Conservation (phyloP, 495 filamentous ascomycete species). For the Lasiosphaeria ovina region DNA sequence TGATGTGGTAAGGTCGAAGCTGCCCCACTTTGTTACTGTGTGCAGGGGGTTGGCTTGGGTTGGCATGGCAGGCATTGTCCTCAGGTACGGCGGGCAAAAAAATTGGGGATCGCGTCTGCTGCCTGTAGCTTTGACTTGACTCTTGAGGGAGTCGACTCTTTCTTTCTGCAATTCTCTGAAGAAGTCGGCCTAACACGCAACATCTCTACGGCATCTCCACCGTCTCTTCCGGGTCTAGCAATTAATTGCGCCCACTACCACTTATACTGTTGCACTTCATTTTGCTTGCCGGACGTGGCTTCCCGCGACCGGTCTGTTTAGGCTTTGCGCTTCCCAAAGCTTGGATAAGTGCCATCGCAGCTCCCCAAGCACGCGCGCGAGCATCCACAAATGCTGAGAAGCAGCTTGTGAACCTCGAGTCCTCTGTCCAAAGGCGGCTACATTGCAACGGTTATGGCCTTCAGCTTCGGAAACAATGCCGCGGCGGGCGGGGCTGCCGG, state of each 20-base stretch:
- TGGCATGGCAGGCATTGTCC: not conserved
- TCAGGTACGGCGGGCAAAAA: slow-evolving; percentile 18
- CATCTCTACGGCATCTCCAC: not conserved
- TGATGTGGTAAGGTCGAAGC: slow-evolving; percentile 9
- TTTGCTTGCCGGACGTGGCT: not conserved
- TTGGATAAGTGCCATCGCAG: too few relatives aligned
- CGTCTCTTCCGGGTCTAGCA: too few relatives aligned
- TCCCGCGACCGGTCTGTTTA: not conserved
- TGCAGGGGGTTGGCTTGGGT: slow-evolving; percentile 14
- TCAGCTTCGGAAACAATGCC: slow-evolving; percentile 50
- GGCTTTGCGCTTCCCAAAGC: not conserved
- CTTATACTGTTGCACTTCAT: not conserved
- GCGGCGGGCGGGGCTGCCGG: slow-evolving; percentile 27
- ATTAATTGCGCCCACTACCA: not conserved
- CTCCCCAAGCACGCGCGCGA: not conserved
- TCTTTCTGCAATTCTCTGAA: not conserved
- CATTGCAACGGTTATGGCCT: slow-evolving; percentile 59
- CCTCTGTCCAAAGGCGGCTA: slow-evolving; percentile 28
- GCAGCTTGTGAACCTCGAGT: slow-evolving; percentile 23
- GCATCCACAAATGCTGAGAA: slow-evolving; percentile 19
- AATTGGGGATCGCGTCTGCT: slow-evolving; percentile 30
- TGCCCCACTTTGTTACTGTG: slow-evolving; percentile 13
- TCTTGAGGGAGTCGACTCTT: not conserved
- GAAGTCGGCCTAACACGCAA: not conserved
- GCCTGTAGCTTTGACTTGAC: not conserved